Evolutionary conservation across 2,329 filamentous ascomycete species (phyloP).

Genomic region (Claviceps arundinis): DNA sequence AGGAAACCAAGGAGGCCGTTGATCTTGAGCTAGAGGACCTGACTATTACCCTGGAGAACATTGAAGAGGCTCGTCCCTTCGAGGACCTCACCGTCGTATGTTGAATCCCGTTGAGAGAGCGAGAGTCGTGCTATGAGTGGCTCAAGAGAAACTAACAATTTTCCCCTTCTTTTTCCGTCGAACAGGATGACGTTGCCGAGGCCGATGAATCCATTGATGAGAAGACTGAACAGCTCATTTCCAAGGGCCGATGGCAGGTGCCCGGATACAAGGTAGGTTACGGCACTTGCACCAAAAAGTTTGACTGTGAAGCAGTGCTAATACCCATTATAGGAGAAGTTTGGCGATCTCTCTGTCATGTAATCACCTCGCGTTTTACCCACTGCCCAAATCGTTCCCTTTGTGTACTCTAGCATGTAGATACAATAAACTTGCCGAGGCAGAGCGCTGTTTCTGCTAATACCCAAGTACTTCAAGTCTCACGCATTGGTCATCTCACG

Average conservation of each 20-base stretch:
- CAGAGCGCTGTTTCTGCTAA: constrained; percentile 21
- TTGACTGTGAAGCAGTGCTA: constrained; percentile 21
- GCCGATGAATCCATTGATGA: constrained; percentile 95
- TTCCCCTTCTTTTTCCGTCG: neutral
- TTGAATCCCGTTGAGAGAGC: constrained; percentile 19
- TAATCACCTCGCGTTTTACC: constrained; percentile 42
- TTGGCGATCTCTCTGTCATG: constrained; percentile 89
- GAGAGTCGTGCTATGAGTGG: no score
- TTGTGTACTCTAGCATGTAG: constrained; percentile 60
- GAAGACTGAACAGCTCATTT: constrained; percentile 87
- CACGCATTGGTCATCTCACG: neutral
- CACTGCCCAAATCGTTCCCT: constrained; percentile 29
- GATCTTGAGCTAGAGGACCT: constrained; percentile 90
- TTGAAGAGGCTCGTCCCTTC: constrained; percentile 88
- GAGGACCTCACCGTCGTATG: constrained; percentile 94
- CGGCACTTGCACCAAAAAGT: neutral
- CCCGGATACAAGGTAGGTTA: constrained; percentile 90
- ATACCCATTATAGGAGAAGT: constrained; percentile 69
- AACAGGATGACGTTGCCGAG: constrained; percentile 81
- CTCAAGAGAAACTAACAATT: neutral
- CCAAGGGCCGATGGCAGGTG: constrained; percentile 96
- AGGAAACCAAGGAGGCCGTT: constrained; percentile 93
- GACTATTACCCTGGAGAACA: constrained; percentile 91
- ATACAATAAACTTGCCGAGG: constrained; percentile 33
- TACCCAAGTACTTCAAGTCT: constrained; percentile 10